These are phyloP conservation scores for Phytopythium mirpurense DNA, from an alignment of 352 stramenopile species.

Conservation along the genomic window DNA sequence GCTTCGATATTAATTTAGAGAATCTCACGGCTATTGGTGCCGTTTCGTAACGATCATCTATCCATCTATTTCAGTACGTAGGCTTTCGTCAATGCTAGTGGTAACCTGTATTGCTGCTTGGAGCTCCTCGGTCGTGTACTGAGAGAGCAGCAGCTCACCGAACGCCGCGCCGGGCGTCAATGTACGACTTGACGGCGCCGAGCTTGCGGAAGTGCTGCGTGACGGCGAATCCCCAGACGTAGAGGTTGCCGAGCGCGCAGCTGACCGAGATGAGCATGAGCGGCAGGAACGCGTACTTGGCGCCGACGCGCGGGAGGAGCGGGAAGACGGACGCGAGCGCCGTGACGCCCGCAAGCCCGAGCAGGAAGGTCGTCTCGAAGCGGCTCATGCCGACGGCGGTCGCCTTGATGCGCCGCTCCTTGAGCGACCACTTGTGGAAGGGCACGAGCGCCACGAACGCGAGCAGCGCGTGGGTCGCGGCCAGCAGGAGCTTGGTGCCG, in stretches of 20 bases:
- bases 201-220: slow-evolving; percentile 67
- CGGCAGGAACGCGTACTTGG: slow-evolving; percentile 64
- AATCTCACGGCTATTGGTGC: neutral
- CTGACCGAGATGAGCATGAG: slow-evolving; percentile 75
- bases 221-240: slow-evolving; percentile 64
- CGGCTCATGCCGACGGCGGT: slow-evolving; percentile 46
- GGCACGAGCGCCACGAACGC: slow-evolving; percentile 58
- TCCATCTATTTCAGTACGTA: too few species aligned
- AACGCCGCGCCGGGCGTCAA: slow-evolving; percentile 33
- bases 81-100: too few species aligned
- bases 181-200: slow-evolving; percentile 60
- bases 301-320: slow-evolving; percentile 38
- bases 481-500: slow-evolving; percentile 69
- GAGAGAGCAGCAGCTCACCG: too few species aligned
- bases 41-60: neutral
- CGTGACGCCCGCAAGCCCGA: slow-evolving; percentile 26
- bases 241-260: slow-evolving; percentile 71
- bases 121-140: too few species aligned
- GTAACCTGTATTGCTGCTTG: too few species aligned
- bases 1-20: slow-evolving; percentile 1
- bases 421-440: slow-evolving; percentile 66
- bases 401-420: slow-evolving; percentile 61
- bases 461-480: slow-evolving; percentile 48
- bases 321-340: slow-evolving; percentile 45
- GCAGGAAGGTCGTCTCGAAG: slow-evolving; percentile 55